Evolutionary conservation across 2,329 filamentous ascomycete species (phyloP).

Genomic region (Fusarium euwallaceae): DNA sequence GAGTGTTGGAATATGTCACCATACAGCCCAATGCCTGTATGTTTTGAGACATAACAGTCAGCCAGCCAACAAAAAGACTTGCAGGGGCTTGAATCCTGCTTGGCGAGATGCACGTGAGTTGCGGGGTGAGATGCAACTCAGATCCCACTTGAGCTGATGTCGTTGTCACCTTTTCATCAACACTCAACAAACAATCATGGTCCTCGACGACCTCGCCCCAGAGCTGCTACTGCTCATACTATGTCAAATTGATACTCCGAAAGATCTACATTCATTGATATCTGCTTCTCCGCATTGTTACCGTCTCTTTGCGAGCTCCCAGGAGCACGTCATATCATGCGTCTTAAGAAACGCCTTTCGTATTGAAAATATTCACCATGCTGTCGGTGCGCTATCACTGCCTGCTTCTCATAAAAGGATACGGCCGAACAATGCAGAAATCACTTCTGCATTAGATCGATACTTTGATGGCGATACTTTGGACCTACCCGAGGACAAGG

Average conservation of each 20-base stretch:
- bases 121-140: background rate
- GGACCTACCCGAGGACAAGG: background rate
- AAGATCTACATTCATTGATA: background rate
- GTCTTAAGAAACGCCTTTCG: background rate
- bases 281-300: background rate
- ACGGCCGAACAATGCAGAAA: background rate
- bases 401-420: background rate
- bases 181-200: background rate
- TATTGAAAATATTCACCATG: background rate
- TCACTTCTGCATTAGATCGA: background rate
- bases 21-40: background rate
- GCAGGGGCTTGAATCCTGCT: background rate
- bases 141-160: background rate
- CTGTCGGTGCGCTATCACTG: background rate
- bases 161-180: background rate
- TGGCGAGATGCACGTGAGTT: conserved; percentile 2
- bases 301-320: background rate
- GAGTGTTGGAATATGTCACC: background rate
- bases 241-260: background rate
- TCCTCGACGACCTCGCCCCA: background rate
- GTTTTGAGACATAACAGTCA: background rate
- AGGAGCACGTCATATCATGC: background rate
- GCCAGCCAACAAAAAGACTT: background rate
- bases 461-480: background rate
- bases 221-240: background rate